Base-by-base conservation (phyloP, 257 asterid genomes). In the Solanum sejunctum region DNA sequence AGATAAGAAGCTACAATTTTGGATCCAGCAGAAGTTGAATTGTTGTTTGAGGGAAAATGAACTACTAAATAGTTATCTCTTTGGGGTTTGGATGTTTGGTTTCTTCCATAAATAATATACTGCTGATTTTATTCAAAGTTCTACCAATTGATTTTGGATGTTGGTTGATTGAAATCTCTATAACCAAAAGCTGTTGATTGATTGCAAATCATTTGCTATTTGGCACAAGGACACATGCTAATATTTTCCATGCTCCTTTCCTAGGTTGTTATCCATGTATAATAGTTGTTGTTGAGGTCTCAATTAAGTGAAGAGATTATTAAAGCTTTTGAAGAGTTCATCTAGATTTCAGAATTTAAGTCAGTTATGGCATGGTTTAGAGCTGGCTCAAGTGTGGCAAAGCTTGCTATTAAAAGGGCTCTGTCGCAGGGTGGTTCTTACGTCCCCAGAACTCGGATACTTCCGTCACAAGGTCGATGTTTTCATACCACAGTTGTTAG, bases 321-420 rank as follows among this genome's bases (percentile, higher is more conserved):
- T 32, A 78, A 52, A 78, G 58, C 26, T 56, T 51, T 85, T 32
- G 23, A 78, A 78, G 87, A 61, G 73, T 84, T 45, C 63, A 51
- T 83, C 83, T 45, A 26, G 47, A 32, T 55, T 36, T 64, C 47
- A 78, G 67, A n/a, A 54, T 41, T 51, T 52, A 36, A 61, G 16
- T 63, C 18, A 7, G 81, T 56, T 58, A 87, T 87, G 89, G 45
- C 86, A 54, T 87, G 89, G 89, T 87, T 82, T 64, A 87, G 89
- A 85, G 86, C 83, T 63, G 86, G 88, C 71, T 85, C 85, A 45
- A 83, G 80, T 85, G 86, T 85, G 57, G 89, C 89, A 85, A 87
- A 82, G 79, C 78, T 87, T 87, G 86, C 88, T 36, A 78, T 87
- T 64, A 83, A 86, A 80, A 85, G 89, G 84, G 63, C 86, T 81